phyloP scores from a whole-genome alignment of 148 eudicot genomes.

The Heliamphora exappendiculata region DNA sequence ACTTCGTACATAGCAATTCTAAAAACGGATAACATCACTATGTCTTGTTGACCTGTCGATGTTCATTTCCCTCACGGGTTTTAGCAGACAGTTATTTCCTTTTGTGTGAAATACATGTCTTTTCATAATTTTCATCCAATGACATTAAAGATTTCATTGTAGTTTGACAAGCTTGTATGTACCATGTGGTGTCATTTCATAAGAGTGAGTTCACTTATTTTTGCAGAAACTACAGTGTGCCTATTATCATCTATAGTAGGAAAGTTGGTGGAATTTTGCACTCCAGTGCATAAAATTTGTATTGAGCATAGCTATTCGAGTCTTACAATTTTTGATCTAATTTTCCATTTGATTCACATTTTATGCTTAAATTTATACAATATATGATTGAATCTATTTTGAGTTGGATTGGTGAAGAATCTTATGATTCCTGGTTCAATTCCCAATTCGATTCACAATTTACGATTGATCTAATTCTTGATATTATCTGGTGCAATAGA shows the following conservation, averaged over 20 bases:
- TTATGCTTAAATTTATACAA: no score
- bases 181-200: neutral
- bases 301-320: no score
- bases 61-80: neutral
- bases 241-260: neutral
- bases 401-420: no score
- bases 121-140: neutral
- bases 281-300: neutral
- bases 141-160: neutral
- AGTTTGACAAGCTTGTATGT: neutral
- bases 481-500: no score
- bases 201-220: neutral
- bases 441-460: no score
- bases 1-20: no score
- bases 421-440: no score
- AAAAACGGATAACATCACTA: no score
- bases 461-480: no score
- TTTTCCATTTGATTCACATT: no score
- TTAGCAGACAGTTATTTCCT: neutral
- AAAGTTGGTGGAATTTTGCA: neutral
- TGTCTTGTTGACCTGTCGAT: neutral
- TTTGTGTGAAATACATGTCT: neutral
- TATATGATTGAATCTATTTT: no score
- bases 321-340: no score
- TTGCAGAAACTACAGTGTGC: neutral